phyloP scores from a whole-genome alignment of 306 rosid genomes.

The Acmispon strigosus region DNA sequence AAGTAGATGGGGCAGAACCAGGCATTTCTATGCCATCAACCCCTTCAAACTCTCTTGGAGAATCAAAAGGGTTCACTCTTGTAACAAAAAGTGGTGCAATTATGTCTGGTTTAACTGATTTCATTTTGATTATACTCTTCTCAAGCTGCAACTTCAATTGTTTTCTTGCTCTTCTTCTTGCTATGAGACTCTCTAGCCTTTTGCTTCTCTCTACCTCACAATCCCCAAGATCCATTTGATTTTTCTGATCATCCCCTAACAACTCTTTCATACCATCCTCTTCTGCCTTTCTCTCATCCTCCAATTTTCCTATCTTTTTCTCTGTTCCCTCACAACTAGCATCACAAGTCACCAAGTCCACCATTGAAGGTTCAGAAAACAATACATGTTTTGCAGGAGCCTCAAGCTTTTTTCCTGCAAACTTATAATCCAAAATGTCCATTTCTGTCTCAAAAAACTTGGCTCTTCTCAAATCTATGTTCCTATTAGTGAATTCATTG shows the following conservation, averaged over 20 bases:
- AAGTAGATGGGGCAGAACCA: constrained; percentile 77
- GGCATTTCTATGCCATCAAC: constrained; percentile 44
- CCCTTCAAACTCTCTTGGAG: constrained; percentile 17
- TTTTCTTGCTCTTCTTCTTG: constrained; percentile 69
- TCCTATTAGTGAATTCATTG: constrained; percentile 6
- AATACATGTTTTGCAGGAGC: constrained; percentile 10
- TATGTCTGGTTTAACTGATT: constrained; percentile 21
- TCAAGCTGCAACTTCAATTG: constrained; percentile 38
- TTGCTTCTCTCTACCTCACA: constrained; percentile 67
- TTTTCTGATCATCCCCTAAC: constrained; percentile 56
- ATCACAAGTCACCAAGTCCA: constrained; percentile 6
- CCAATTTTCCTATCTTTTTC: constrained; percentile 14
- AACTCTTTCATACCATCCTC: constrained; percentile 39
- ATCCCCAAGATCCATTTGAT: constrained; percentile 55
- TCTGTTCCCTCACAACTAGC: not conserved
- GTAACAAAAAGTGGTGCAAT: constrained; percentile 44
- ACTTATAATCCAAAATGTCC: constrained; percentile 1
- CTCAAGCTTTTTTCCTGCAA: not conserved
- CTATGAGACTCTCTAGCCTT: constrained; percentile 79
- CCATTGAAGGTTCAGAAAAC: constrained; percentile 21
- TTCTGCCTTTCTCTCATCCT: constrained; percentile 23
- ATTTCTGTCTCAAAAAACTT: constrained; percentile 1
- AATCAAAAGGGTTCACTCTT: constrained; percentile 27
- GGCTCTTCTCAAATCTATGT: not conserved
- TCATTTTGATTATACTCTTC: constrained; percentile 28